Base-by-base conservation (phyloP, 1,284 basidiomycete species). In the Sutorius eximius region DNA sequence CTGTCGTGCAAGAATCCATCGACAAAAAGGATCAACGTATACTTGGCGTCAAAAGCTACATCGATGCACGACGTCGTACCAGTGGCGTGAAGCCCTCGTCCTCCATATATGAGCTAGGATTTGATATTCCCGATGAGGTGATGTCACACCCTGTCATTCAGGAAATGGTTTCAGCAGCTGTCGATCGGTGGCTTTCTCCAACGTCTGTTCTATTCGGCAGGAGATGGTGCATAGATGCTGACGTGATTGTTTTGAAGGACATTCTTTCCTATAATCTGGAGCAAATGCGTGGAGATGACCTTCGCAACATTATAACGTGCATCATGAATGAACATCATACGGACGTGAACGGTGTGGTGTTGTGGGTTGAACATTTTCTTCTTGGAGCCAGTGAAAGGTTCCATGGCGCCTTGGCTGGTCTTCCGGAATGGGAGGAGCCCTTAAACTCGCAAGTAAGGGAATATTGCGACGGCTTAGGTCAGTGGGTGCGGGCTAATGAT, bases 251-350 rank as follows among this genome's bases (percentile, higher is more conserved):
- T 24, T 20, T 45, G 15, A 29, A 57, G 55, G 55, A 57, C 30
- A 47, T 61, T 27, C 61, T 59, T 40, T 77, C 76, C 0, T 77
- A 73, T 57, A 68, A 67, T 10, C 62, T 71, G 22, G 75, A 77
- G 57, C 71, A 73, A 52, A 67, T 69, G 2, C 63, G 63, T 11
- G 75, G 73, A 3, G 64, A 72, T 7, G 70, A 64, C 32, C 52
- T 50, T 16, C 71, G 75, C 59, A 78, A 78, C 51, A 63, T 76
- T 12, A 52, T 78, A 42, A 73, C 69, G 0, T 55, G 72, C 9
- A 66, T 72, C 29, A 76, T 75, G 73, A 61, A 68, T n/a, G 67
- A 75, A 42, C 51, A 65, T 5, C 55, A 60, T 7, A 54, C 70
- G 7, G 69, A 71, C 51, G 52, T 71, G n/a, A 63, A 73, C 38